These are phyloP conservation scores for Pyrus bretschneideri DNA, from an alignment of 306 rosid genomes.

Conservation along the genomic window DNA sequence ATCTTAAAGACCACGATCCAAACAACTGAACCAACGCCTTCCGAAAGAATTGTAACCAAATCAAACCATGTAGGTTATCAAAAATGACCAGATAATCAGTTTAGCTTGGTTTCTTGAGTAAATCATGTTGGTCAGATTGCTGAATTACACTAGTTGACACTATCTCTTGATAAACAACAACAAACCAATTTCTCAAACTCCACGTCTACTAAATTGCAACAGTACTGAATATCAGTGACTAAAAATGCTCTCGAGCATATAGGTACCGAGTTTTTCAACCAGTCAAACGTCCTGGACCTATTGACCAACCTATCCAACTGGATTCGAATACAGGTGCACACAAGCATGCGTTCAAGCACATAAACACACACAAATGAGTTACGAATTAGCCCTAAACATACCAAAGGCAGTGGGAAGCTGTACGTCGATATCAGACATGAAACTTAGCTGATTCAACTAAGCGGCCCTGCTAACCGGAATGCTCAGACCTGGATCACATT, in stretches of 20 bases:
- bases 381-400: conserved; percentile 18
- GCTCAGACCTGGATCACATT: conserved; percentile 33
- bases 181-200: neutral
- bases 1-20: neutral
- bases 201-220: neutral
- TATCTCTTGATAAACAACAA: too few species aligned
- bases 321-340: neutral
- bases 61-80: neutral
- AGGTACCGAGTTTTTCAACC: neutral
- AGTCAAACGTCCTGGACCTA: neutral
- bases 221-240: neutral
- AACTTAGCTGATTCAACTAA: conserved; percentile 31
- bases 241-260: neutral
- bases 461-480: conserved; percentile 32
- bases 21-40: neutral
- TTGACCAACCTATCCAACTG: neutral
- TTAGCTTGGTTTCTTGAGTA: neutral
- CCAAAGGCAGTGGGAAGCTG: conserved; percentile 75
- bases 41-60: neutral
- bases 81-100: neutral
- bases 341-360: neutral
- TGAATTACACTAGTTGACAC: neutral
- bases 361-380: neutral
- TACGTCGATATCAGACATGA: conserved; percentile 77
- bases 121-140: neutral